phyloP scores from a whole-genome alignment of 2,329 filamentous ascomycete species.

The Penicillium sp. region DNA sequence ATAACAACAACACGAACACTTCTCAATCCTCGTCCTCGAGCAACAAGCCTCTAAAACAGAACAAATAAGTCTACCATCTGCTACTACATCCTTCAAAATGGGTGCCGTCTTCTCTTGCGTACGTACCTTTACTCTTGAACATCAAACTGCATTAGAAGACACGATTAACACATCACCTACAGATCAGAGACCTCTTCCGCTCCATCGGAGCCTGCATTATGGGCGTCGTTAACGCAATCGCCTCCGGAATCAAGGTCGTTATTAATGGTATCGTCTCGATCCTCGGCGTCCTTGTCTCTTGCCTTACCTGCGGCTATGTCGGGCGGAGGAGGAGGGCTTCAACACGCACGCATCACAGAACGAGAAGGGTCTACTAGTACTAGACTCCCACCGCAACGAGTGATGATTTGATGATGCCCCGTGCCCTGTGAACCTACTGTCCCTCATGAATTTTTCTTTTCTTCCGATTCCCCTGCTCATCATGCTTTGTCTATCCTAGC shows the following conservation, averaged over 20 bases:
- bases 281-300: slow-evolving; percentile 69
- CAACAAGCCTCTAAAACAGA: slow-evolving; percentile 16
- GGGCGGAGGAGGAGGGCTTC: slow-evolving; percentile 34
- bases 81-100: slow-evolving; percentile 59
- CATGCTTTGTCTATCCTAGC: not conserved
- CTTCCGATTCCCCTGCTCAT: not conserved
- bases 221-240: slow-evolving; percentile 71
- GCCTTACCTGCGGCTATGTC: slow-evolving; percentile 57
- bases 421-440: not conserved
- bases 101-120: slow-evolving; percentile 84
- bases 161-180: slow-evolving; percentile 5
- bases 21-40: slow-evolving; percentile 16
- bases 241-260: slow-evolving; percentile 67
- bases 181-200: slow-evolving; percentile 65
- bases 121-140: slow-evolving; percentile 50
- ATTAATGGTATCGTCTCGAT: slow-evolving; percentile 69
- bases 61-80: slow-evolving; percentile 12
- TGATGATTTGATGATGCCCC: slow-evolving; percentile 2
- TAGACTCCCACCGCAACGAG: not conserved
- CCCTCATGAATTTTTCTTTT: not conserved
- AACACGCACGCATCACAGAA: slow-evolving; percentile 10
- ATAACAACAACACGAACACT: slow-evolving; percentile 8
- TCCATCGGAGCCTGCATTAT: slow-evolving; percentile 71
- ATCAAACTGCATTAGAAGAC: slow-evolving; percentile 27
- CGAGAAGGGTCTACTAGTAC: slow-evolving; percentile 8